phyloP scores from a whole-genome alignment of 208 protist species.

The Trypanosomatidae sp. region DNA sequence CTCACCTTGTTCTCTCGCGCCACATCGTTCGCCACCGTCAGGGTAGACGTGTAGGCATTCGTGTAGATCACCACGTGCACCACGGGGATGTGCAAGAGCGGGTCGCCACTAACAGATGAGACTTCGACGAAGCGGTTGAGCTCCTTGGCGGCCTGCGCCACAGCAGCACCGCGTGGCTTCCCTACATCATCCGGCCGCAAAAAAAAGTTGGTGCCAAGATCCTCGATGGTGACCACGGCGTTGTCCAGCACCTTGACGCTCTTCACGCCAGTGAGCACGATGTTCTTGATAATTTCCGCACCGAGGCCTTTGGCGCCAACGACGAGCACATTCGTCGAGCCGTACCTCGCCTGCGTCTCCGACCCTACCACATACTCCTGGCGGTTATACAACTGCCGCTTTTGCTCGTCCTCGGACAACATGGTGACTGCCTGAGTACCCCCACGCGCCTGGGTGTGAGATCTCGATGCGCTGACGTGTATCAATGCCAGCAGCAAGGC shows the following conservation, averaged over 20 bases:
- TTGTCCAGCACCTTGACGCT: slow-evolving; percentile 70
- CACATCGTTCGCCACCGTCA: slow-evolving; percentile 52
- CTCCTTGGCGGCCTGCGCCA: slow-evolving; percentile 70
- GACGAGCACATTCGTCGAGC: slow-evolving; percentile 81
- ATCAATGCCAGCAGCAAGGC: neutral
- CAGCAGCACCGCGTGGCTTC: slow-evolving; percentile 44
- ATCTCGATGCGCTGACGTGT: neutral
- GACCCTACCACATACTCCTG: slow-evolving; percentile 92
- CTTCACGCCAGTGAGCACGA: slow-evolving; percentile 84
- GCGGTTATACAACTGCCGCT: slow-evolving; percentile 90
- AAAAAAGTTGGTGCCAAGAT: slow-evolving; percentile 90
- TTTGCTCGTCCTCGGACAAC: slow-evolving; percentile 55
- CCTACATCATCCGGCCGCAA: slow-evolving; percentile 58
- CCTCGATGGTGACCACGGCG: slow-evolving; percentile 30
- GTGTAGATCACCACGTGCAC: slow-evolving; percentile 82
- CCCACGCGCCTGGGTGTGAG: neutral
- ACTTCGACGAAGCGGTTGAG: slow-evolving; percentile 91
- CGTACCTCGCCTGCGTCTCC: slow-evolving; percentile 89
- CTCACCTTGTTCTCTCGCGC: slow-evolving; percentile 64
- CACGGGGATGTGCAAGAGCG: slow-evolving; percentile 24
- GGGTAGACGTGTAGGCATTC: slow-evolving; percentile 57
- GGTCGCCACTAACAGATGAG: slow-evolving; percentile 27
- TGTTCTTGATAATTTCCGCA: slow-evolving; percentile 92
- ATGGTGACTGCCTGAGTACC: slow-evolving; percentile 4
- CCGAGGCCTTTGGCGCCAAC: slow-evolving; percentile 79